Conservation (phyloP, 2,329 filamentous ascomycete species). For the Gnomoniopsis sp. region DNA sequence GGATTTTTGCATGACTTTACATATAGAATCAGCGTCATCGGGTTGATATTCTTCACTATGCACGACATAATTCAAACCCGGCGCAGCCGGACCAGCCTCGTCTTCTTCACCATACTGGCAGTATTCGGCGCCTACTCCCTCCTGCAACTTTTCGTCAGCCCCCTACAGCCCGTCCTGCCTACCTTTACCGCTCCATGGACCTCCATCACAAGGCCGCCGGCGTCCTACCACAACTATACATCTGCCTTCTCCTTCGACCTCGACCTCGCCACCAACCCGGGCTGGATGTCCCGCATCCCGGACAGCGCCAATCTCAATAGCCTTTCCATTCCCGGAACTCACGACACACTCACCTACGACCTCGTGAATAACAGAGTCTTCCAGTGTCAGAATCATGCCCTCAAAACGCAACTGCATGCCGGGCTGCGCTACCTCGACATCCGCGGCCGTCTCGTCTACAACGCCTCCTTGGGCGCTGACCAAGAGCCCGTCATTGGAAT, state of each 20-base stretch:
- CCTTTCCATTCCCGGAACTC: conserved; percentile 49
- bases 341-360: conserved; percentile 50
- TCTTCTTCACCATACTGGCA: conserved; percentile 1
- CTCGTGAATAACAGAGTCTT: conserved; percentile 30
- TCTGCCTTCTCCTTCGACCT: conserved; percentile 42
- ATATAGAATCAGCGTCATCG: not conserved
- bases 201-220: not conserved
- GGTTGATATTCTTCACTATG: conserved; percentile 1
- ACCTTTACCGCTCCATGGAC: not conserved
- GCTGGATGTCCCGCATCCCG: conserved; percentile 43
- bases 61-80: not conserved
- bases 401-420: conserved; percentile 40
- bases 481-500: conserved; percentile 33
- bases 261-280: conserved; percentile 27
- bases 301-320: conserved; percentile 38
- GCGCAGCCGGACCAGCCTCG: conserved; percentile 9
- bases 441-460: conserved; percentile 39
- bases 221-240: conserved; percentile 22
- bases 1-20: not conserved
- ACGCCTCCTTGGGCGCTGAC: conserved; percentile 22
- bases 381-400: conserved; percentile 46
- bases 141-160: conserved; percentile 6
- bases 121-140: conserved; percentile 8
- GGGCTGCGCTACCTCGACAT: conserved; percentile 50
- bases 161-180: not conserved